Base-by-base conservation (phyloP, 306 rosid species). In the Alnus glutinosa region DNA sequence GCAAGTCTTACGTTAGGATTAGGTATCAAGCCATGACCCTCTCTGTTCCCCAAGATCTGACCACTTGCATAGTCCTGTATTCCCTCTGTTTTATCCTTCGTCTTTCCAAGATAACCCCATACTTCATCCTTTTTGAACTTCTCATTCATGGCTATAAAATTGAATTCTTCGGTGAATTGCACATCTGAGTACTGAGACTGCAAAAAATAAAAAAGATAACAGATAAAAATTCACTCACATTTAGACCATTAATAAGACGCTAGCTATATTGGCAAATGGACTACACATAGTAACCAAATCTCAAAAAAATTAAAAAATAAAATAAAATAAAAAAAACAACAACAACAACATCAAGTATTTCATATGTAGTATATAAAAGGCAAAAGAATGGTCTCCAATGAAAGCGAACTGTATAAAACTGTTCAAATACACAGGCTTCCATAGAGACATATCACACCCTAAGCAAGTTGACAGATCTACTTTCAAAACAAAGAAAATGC, bases 61-160 rank as follows among this genome's bases (percentile, higher is more conserved):
- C 77, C 73, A 58, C 83, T 62, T 79, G 67, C 77, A 83, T 23
- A 71, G 46, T 71, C 84, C 70, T 85, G 84, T 42, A 36, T 71
- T 75, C 85, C 80, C 50, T 76, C 87, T 66, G 64, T 55, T 74
- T 63, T 82, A 77, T 79, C 76, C 32, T 87, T 78, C 47, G 79
- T 81, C 79, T 84, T 86, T 68, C 93, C 93, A 50, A 89, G 95
- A 70, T 84, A 85, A 64, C 91, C 90, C 94, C 93, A 90, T 18
- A 91, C 89, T 86, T 89, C 94, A 83, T 93, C 93, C 85, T 91
- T 89, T 48, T 85, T 93, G 86, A 89, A 91, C 87, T 89, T 91
- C 77, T 93, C 92, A 55, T 93, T 88, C 98, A 93, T 93, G 76
- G 97, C 93, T 46, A 18, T 85, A 85, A 93, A 91, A 83, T 93